These are phyloP conservation scores for Oryza longistaminata DNA, from an alignment of 176 grass and related monocot genomes.

Conservation along the genomic window DNA sequence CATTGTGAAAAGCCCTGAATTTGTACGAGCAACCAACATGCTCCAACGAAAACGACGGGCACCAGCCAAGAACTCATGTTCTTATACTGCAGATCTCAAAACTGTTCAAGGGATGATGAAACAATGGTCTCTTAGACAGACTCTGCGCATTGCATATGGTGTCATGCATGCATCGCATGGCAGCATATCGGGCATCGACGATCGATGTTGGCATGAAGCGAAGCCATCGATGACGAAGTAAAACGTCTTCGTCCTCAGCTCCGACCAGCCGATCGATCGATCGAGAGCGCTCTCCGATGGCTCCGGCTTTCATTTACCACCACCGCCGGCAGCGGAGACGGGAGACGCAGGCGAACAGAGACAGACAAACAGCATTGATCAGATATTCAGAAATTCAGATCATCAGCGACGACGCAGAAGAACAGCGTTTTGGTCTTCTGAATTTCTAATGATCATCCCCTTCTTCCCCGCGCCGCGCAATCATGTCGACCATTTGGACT, in stretches of 20 bases:
- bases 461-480: slow-evolving; percentile 29
- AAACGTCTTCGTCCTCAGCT: not conserved
- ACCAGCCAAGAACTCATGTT: not conserved
- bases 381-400: not conserved
- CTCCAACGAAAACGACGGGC: too few species aligned
- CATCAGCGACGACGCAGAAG: not conserved
- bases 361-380: not conserved
- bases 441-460: slow-evolving; percentile 28
- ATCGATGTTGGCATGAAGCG: not conserved
- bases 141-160: not conserved
- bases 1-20: too few species aligned
- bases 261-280: too few species aligned
- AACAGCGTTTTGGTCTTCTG: not conserved
- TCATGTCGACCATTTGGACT: slow-evolving; percentile 20
- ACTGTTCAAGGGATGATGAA: not conserved
- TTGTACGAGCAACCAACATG: not conserved
- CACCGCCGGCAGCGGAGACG: not conserved
- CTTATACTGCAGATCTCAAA: not conserved
- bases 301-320: not conserved
- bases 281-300: not conserved
- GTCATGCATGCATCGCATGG: slow-evolving; percentile 11
- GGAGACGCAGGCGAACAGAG: too few species aligned
- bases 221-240: not conserved
- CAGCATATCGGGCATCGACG: not conserved
- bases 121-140: not conserved